Conservation (phyloP, 352 stramenopile species). For the Phytopythium mirpurense region DNA sequence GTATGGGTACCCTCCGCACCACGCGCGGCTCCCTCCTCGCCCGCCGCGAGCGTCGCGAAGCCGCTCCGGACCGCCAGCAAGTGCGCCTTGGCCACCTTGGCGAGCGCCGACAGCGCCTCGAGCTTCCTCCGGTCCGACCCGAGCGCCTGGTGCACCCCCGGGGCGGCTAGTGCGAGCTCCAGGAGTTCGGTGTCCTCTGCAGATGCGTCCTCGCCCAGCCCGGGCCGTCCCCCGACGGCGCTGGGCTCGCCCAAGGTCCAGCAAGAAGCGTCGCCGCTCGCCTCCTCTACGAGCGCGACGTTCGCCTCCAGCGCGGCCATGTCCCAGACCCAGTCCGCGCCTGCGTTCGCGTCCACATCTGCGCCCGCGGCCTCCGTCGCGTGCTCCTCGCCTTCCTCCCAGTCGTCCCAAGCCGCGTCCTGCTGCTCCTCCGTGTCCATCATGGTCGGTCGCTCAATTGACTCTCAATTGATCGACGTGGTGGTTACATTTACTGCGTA, state of each 20-base stretch:
- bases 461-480: too few species aligned
- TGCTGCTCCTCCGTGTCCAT: neutral
- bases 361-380: neutral
- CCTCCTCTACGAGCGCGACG: neutral
- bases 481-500: neutral
- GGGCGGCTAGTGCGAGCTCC: constrained; percentile 9
- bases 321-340: constrained; percentile 23
- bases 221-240: neutral
- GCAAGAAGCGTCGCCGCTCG: neutral
- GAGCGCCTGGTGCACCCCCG: constrained; percentile 5
- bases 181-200: neutral
- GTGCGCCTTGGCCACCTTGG: constrained; percentile 34
- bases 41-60: constrained; percentile 7
- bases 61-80: constrained; percentile 20
- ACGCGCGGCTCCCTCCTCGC: constrained; percentile 1
- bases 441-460: too few species aligned
- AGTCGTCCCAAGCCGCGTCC: constrained; percentile 41
- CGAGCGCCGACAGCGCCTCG: constrained; percentile 26
- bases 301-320: constrained; percentile 30
- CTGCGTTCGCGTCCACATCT: neutral
- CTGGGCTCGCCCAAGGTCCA: constrained; percentile 1
- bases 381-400: constrained; percentile 24
- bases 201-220: neutral
- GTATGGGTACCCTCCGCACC: neutral
- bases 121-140: constrained; percentile 8